Evolutionary conservation across 2,329 filamentous ascomycete species (phyloP), one percentile per base, ranked within the genome.

Genomic region (Fusarium illudens): DNA sequence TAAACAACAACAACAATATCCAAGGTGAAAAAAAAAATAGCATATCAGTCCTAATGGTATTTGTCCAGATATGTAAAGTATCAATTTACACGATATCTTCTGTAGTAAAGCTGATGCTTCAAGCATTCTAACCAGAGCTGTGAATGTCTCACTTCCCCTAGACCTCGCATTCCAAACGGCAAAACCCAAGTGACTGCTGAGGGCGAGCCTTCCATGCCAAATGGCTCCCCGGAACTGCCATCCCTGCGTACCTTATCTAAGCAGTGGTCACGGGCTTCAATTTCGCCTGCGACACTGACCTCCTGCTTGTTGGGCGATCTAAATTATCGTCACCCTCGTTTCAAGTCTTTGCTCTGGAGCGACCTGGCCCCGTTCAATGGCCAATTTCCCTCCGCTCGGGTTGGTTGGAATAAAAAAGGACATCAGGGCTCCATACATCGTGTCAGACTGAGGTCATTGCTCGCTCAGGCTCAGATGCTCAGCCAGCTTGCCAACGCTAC

Each of bases 391-490:
- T 67, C 52, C 12, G 54, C 51, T 68, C 36, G 59, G 46, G 55
- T 63, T 69, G 51, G 59, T 34, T 68, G 58, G 65, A 66, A 58
- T 53, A 30, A 58, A 56, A 71, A 48, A 53, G 49, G 37, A 62
- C 59, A 62, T 65, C 60, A 19, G 50, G 50, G 56, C 60, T 71
- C 67, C 67, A 71, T 73, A 56, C 60, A 60, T 62, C 67, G 62
- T 71, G 67, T 72, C 70, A 72, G 70, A 64, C 61, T 68, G 68
- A 73, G 70, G 66, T 73, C 67, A 74, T 69, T 59, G 68, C 30
- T 68, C 15, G 39, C 64, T 39, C 65, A 65, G 71, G 56, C 62
- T 71, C 62, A 72, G 67, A 62, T 58, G 44, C 58, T 67, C 48
- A 56, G 60, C 51, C 57, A 60, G 64, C 57, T 56, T 62, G 37